Base-by-base conservation (phyloP, 768 basidiomycete genomes). In the Boletus coccyginus region DNA sequence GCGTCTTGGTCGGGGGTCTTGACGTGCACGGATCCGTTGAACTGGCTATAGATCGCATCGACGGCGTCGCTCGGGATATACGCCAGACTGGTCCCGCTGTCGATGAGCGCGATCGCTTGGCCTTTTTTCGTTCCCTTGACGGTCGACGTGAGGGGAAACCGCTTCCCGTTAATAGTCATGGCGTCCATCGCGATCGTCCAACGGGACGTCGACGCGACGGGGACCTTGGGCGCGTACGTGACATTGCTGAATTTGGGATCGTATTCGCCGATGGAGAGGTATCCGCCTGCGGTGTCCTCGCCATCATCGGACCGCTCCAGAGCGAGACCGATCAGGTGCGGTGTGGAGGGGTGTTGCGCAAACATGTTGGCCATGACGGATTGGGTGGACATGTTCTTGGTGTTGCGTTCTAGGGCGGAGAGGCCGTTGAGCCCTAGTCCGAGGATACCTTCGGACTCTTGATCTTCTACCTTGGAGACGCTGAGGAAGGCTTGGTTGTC, bases 151-250 rank as follows among this genome's bases (percentile, higher is more conserved):
- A 79, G 61, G 0, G 52, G 21, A 19, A 72, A 40, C 1, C 50
- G n/a, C n/a, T 57, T 56, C 0, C 70, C 72, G 52, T 74, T 69
- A 13, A 79, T 70, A 16, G 55, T 59, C 53, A 81, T 68, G 5
- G 70, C 73, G 3, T 74, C 74, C 38, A 79, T 57, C 31, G 78
- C 57, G 29, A 75, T 71, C 39, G 78, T 77, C 79, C 79, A 81
- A 1, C 77, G 66, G 5, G 72, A 64, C 1, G 67, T 44, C 0
- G 79, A 78, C 48, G 59, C 68, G 42, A 78, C 71, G 5, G 69
- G 52, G 27, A 75, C 55, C 56, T 70, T 67, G 9, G 76, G 69
- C 13, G 67, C 62, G 13, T 63, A 45, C 11, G 63, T 61, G 16
- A 79, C 63, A 2, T 66, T 62, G 6, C 63, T 50, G 52, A 67